Base-by-base conservation (phyloP, 2,329 filamentous ascomycete species). In the Botrytis galanthina region DNA sequence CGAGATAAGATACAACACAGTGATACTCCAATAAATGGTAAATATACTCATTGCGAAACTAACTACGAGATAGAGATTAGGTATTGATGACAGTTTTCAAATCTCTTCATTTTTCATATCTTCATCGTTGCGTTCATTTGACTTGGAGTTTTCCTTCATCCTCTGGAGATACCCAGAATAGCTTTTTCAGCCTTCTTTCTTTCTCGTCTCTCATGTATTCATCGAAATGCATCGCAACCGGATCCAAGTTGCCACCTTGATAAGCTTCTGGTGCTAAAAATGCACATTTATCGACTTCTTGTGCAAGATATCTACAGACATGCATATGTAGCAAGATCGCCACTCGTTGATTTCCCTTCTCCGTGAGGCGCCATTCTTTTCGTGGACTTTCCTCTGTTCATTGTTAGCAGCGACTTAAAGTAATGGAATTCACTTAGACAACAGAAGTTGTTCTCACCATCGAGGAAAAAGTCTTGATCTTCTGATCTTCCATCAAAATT, bases 321-420 rank as follows among this genome's bases (percentile, higher is more conserved):
- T 83, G 82, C 72, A 78, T 76, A 68, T 82, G 80, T 32, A 83
- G 76, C 44, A 82, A 77, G n/a, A 81, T 80, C 8, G 82, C 80
- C 14, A 82, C 81, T 12, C 80, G 78, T 75, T 81, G 79, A 61
- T 82, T 81, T 1, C 80, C 82, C 44, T 77, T 76, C 72, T 80
- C 77, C 12, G 81, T 81, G 48, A 81, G 74, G 60, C 80, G 78
- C 80, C 78, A 81, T 74, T 78, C 76, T 51, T 79, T 77, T 1
- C 75, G 75, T 8, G 74, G 67, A 32, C 74, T 79, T 16, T 75
- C 72, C 51, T 78, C 79, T 79, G 29, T 3, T 46, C 3, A 18
- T 32, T 37, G 6, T 61, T 29, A 67, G 54, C 4, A 42, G 57
- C 4, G 6, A 22, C 4, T 57, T 57, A 18, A 16, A 63, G 44